phyloP scores from a whole-genome alignment of 2,329 filamentous ascomycete genomes.

The Meredithiella fracta region DNA sequence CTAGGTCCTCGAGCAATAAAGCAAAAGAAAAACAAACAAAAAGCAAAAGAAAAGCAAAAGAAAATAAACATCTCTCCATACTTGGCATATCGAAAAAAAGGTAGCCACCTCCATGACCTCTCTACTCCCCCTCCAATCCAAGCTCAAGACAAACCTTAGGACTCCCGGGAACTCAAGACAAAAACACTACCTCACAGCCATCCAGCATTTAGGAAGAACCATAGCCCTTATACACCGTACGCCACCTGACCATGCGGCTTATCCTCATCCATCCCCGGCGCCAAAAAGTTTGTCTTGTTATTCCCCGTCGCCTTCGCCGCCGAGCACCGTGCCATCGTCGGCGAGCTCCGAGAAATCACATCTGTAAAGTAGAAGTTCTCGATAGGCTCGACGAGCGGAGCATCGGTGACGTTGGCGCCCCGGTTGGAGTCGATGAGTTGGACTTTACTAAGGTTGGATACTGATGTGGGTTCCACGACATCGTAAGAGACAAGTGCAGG shows the following conservation, averaged over 20 bases:
- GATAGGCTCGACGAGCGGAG: conserved; percentile 67
- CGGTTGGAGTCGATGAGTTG: conserved; percentile 96
- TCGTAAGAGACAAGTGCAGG: conserved; percentile 82
- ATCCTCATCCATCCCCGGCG: conserved; percentile 48
- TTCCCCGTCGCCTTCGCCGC: conserved; percentile 75
- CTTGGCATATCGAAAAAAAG: no score
- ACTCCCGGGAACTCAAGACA: not conserved
- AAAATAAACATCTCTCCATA: conserved; percentile 1
- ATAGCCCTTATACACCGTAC: conserved; percentile 33
- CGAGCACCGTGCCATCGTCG: conserved; percentile 95
- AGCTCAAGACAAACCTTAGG: not conserved
- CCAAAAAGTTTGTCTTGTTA: conserved; percentile 65
- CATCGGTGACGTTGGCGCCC: conserved; percentile 55
- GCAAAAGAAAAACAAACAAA: not conserved
- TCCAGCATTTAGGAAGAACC: not conserved
- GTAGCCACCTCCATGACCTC: not conserved
- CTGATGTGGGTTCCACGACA: conserved; percentile 64
- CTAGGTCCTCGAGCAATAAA: not conserved
- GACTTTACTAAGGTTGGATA: conserved; percentile 68
- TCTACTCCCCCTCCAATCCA: not conserved
- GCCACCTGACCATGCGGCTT: conserved; percentile 44
- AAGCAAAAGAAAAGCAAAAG: conserved; percentile 2
- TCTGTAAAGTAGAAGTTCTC: conserved; percentile 99
- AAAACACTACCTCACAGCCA: not conserved
- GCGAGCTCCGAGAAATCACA: conserved; percentile 88